Base-by-base conservation (phyloP, 768 basidiomycete species). In the Suillus fuscotomentosus region DNA sequence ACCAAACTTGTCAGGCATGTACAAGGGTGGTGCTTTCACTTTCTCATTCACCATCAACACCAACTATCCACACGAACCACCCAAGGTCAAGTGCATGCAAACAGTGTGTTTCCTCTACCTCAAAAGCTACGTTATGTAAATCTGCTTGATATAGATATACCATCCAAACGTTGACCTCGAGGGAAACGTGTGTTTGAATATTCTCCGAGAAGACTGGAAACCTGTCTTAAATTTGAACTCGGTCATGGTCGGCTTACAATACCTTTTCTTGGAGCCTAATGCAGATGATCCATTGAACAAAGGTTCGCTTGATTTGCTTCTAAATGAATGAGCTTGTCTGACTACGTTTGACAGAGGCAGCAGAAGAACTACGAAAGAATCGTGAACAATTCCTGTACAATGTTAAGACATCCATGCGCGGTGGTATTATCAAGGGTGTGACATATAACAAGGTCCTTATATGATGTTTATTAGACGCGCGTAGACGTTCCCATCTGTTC, bases 191-290 rank as follows among this genome's bases (percentile, higher is more conserved):
- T 99, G 97, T 81, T 77, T 99, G 70, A 99, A 99, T 79, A 98
- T 99, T 75, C 85, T 99, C 64, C 88, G 97, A 75, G 97, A 99
- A 81, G 97, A 99, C 79, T 99, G 97, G 97, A 99, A 99, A 74
- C 97, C 97, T 6, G 97, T 99, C 3, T 82, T 99, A 51, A 99
- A 98, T 77, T 83, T 99, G 60, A 98, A 95, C 75, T 94, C 96
- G 38, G 94, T 99, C 68, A 97, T 99, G 94, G 94, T 99, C 65
- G 97, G 97, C 42, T 78, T 99, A 63, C 97, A 99, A 76, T 99
- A 98, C 73, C 86, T 99, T 60, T 99, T 99, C 84, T 82, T 99
- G 63, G 97, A 99, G 77, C 97, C 97, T 15, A 99, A 99, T 71
- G 92, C 97, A 45, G 97, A 99, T 70, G 97, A 99, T 78, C 97